phyloP scores from a whole-genome alignment of 2,329 filamentous ascomycete genomes.

The Neopestalotiopsis sp. region DNA sequence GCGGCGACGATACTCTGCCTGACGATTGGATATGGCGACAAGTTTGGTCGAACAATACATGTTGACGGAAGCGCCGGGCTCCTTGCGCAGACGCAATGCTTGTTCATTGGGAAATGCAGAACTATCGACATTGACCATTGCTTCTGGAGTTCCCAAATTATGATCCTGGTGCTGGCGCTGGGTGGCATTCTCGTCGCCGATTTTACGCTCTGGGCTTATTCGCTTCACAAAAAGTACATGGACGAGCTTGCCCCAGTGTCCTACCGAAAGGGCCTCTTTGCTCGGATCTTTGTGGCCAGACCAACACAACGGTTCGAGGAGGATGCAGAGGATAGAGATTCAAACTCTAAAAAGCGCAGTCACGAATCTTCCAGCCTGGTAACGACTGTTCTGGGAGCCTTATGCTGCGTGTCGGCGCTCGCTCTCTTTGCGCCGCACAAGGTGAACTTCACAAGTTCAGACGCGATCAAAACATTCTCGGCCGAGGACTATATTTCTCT shows the following conservation, averaged over 20 bases:
- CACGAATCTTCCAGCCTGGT: neutral
- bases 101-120: constrained; percentile 7
- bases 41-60: neutral
- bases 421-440: constrained; percentile 10
- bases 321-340: neutral
- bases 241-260: neutral
- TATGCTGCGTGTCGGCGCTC: constrained; percentile 8
- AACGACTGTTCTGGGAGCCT: neutral
- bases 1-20: constrained; percentile 7
- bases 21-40: neutral
- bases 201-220: constrained; percentile 9
- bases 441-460: neutral
- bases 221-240: neutral
- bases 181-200: constrained; percentile 8
- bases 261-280: neutral
- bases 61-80: neutral
- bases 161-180: constrained; percentile 6
- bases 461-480: neutral
- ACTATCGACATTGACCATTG: constrained; percentile 1
- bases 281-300: neutral
- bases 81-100: neutral
- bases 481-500: neutral
- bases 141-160: constrained; percentile 2
- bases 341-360: neutral
- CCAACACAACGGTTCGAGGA: neutral